These are phyloP conservation scores for Candida railenensis DNA, from an alignment of 805 yeast genomes.

Conservation along the genomic window DNA sequence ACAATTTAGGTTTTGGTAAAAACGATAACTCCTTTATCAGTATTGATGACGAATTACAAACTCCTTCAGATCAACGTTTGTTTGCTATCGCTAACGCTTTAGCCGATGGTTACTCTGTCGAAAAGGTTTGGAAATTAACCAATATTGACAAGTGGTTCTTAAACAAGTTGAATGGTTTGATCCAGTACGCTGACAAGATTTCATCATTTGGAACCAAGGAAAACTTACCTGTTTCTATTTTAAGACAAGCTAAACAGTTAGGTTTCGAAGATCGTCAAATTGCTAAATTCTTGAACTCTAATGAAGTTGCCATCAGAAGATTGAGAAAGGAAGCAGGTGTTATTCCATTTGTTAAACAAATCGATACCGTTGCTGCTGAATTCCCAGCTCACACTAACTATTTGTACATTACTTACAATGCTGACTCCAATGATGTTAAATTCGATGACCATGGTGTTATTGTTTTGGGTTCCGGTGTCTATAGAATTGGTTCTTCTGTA, in stretches of 20 bases:
- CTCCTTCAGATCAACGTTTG: constrained; percentile 96
- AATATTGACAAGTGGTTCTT: constrained; percentile 96
- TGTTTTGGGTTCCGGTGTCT: constrained; percentile 98
- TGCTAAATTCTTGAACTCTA: constrained; percentile 83
- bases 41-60: constrained; percentile 88
- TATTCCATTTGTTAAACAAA: constrained; percentile 91
- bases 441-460: constrained; percentile 92
- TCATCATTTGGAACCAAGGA: constrained; percentile 55
- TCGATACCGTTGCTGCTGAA: constrained; percentile 98
- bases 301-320: constrained; percentile 90
- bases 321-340: constrained; percentile 84
- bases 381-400: constrained; percentile 97
- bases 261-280: constrained; percentile 97
- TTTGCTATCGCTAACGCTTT: constrained; percentile 96
- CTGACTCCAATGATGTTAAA: constrained; percentile 79
- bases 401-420: constrained; percentile 92
- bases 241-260: constrained; percentile 89
- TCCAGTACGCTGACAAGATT: constrained; percentile 66
- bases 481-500: constrained; percentile 97
- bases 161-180: constrained; percentile 76
- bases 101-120: constrained; percentile 84
- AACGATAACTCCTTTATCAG: constrained; percentile 88
- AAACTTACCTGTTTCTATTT: constrained; percentile 57
- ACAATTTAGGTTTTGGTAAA: constrained; percentile 88
- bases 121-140: constrained; percentile 86